phyloP scores from a whole-genome alignment of 2,329 filamentous ascomycete species.

The Talaromyces sp. region DNA sequence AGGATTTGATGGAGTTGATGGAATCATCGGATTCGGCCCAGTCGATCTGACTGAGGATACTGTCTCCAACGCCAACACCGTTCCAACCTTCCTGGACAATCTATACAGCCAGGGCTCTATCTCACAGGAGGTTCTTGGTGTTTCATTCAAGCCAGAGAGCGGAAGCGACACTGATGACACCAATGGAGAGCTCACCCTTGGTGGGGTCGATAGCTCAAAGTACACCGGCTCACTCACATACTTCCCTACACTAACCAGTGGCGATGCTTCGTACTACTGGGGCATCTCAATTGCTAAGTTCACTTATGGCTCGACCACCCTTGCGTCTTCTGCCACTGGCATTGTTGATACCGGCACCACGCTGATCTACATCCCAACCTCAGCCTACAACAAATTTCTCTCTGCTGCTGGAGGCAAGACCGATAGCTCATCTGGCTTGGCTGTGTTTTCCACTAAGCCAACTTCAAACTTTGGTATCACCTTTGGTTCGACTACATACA shows the following conservation, averaged over 20 bases:
- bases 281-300: conserved; percentile 10
- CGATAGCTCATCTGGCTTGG: conserved; percentile 1
- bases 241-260: background rate
- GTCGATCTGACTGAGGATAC: conserved; percentile 9
- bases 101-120: conserved; percentile 9
- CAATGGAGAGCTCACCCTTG: conserved; percentile 12
- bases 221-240: conserved; percentile 6
- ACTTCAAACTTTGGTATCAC: conserved; percentile 10
- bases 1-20: conserved; percentile 8
- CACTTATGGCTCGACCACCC: conserved; percentile 8
- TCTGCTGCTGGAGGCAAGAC: conserved; percentile 7
- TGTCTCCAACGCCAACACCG: conserved; percentile 10
- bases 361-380: conserved; percentile 10
- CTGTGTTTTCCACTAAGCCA: conserved; percentile 5
- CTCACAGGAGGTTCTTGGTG: conserved; percentile 8
- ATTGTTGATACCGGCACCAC: conserved; percentile 14
- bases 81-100: conserved; percentile 13
- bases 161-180: conserved; percentile 12
- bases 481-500: conserved; percentile 11
- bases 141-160: conserved; percentile 4
- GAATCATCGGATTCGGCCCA: conserved; percentile 13
- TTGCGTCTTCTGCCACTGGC: conserved; percentile 1
- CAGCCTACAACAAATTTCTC: conserved; percentile 10
- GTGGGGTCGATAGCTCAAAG: conserved; percentile 8
- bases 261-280: conserved; percentile 9